Percentiles rank a stretch among this genome's conserved stretches.
phyloP scores from a whole-genome alignment of 2,329 filamentous ascomycete genomes.

The Verticillium klebahnii region DNA sequence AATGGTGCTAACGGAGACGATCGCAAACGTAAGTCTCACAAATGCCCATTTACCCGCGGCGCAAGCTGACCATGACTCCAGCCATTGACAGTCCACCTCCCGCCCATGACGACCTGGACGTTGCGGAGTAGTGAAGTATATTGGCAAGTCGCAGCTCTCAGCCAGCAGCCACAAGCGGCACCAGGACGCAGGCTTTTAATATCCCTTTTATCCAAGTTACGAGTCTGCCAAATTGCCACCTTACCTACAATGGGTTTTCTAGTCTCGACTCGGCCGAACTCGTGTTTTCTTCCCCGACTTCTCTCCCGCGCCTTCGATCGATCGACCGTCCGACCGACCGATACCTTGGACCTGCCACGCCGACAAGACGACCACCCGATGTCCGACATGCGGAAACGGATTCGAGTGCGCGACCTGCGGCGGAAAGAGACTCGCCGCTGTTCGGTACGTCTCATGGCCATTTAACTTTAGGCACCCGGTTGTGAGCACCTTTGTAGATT shows the following conservation, averaged over 20 bases:
- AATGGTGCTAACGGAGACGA: conserved; percentile 81
- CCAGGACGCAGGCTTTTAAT: background rate
- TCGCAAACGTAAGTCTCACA: conserved; percentile 67
- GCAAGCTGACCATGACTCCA: conserved; percentile 8
- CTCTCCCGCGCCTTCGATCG: background rate
- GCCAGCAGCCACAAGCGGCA: background rate
- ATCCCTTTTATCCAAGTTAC: background rate
- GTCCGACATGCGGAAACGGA: background rate
- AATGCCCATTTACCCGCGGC: conserved; percentile 6
- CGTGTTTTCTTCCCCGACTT: conserved; percentile 3
- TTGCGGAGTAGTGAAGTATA: conserved; percentile 62
- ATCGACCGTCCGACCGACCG: background rate
- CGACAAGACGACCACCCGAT: background rate
- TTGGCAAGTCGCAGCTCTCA: conserved; percentile 7
- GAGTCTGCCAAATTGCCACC: conserved; percentile 11
- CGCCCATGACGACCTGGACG: conserved; percentile 91
- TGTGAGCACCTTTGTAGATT: background rate
- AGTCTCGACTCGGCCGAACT: conserved; percentile 12
- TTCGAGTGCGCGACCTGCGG: background rate
- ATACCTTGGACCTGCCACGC: background rate
- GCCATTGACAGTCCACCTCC: conserved; percentile 74
- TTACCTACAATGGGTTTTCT: conserved; percentile 12
- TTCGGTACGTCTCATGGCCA: background rate
- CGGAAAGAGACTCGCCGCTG: background rate
- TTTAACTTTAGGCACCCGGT: background rate